Base-by-base conservation (phyloP, 2,329 filamentous ascomycete genomes). In the Alternaria hordeiaustralica region DNA sequence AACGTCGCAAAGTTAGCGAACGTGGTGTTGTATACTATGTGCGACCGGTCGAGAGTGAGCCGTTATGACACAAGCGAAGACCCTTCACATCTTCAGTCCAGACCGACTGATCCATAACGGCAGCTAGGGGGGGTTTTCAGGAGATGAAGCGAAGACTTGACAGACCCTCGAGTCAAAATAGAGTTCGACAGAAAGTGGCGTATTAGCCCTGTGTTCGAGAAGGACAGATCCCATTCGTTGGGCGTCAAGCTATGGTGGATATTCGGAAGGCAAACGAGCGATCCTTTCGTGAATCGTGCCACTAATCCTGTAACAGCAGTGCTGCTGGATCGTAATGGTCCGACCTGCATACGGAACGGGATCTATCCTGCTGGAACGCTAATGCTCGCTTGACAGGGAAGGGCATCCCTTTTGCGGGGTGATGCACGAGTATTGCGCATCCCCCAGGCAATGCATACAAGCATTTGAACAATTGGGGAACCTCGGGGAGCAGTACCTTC, bases 91-190 rank as follows among this genome's bases (percentile, higher is more conserved):
- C 13, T 65, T 63, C 64, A 65, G 65, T 63, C 56, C 61, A 61
- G 44, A 64, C 30, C 43, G 59, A 44, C 41, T 26, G 30, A 61
- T 33, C 54, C 55, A 58, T 60, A 58, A 57, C 63, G 68, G 67
- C 54, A 68, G 61, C 65, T 62, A 61, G 43, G 46, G 53, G 25
- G 25, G 54, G 28, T 10, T 41, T 63, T 66, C 67, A 71, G 67
- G 64, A 69, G 67, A 69, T 54, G 49, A 65, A 60, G 58, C 61
- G 51, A 58, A 58, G 44, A 61, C 28, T 36, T 53, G 60, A 59
- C 46, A 69, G 55, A 58, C 47, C 21, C 61, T 64, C 61, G 69
- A 72, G 65, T 71, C 69, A 64, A 56, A 25, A 65, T 61, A 71
- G 65, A 53, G 68, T 72, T 73, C 61, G 11, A 57, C 13, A 23